Base-by-base conservation (phyloP, 106 monocot genomes). In the Apostasia ramifera region DNA sequence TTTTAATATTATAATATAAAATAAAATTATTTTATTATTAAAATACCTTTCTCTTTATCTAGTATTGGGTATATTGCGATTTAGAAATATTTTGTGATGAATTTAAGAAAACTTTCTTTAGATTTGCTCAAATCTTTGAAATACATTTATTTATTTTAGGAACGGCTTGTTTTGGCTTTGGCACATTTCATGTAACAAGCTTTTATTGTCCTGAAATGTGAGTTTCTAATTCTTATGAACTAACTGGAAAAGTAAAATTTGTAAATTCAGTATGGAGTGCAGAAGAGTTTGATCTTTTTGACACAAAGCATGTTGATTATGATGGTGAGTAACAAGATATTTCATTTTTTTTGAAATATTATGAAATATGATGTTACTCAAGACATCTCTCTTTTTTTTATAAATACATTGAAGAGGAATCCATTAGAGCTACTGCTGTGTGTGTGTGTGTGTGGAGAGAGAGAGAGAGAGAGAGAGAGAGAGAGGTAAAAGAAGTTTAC, bases 91-190 rank as follows among this genome's bases (percentile, higher is more conserved):
- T 8, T 13, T 0, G 55, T 8, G 55, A 55, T n/a, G 13, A 55
- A 11, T 3, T 11, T n/a, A 0, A 3, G 0, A 8, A 55, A 55
- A 3, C 11, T n/a, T 11, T 55, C 1, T 0, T 55, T n/a, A 13
- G 0, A n/a, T 55, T 55, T 11, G 55, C 11, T 0, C 11, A 2
- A 2, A 55, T 55, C 50, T 50, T 50, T 50, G 50, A 11, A 58
- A 58, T 58, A 7, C 57, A 58, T 58, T 58, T 53, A 53, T 58
- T 61, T 61, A 0, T 38, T 38, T 38, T 38, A 61, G 40, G 61
- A 43, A 8, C 40, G 61, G 64, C 64, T 64, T 64, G 64, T 6
- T 47, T 64, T 46, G 45, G 45, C 45, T 64, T 46, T 45, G 43
- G 45, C 26, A 7, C 64, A 64, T 64, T 64, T 64, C 45, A 45